Evolutionary conservation across 768 basidiomycete species (phyloP).

Genomic region (Phaeotremella fagi): DNA sequence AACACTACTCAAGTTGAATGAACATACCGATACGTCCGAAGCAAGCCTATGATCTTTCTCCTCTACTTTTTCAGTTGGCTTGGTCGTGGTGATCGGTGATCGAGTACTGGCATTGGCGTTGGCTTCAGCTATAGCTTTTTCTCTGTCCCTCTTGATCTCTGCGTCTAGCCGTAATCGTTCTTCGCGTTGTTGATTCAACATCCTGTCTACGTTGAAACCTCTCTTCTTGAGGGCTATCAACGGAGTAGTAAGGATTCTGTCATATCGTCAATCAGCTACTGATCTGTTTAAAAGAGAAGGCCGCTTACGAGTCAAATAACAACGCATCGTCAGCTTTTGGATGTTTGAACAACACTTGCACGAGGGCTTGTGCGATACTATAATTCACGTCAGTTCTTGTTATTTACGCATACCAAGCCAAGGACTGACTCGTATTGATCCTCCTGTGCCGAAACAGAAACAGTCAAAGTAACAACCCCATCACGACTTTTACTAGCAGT

Average conservation of each 20-base stretch:
- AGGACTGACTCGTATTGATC: constrained; percentile 86
- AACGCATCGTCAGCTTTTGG: constrained; percentile 81
- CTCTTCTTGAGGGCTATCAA: constrained; percentile 56
- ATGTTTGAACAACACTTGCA: constrained; percentile 69
- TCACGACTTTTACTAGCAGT: constrained; percentile 23
- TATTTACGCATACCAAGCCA: background rate
- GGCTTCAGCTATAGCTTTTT: constrained; percentile 14
- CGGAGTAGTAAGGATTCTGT: constrained; percentile 76
- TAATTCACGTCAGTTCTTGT: background rate
- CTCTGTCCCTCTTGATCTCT: constrained; percentile 38
- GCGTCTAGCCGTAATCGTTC: constrained; percentile 54
- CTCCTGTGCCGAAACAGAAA: constrained; percentile 67
- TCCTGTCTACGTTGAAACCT: constrained; percentile 66
- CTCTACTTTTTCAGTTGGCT: too few species aligned
- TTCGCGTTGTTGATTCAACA: constrained; percentile 74
- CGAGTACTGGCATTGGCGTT: constrained; percentile 2
- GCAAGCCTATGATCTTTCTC: too few species aligned
- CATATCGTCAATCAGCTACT: background rate
- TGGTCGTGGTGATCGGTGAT: too few species aligned
- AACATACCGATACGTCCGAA: too few species aligned
- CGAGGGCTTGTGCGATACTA: constrained; percentile 80
- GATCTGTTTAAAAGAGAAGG: too few species aligned
- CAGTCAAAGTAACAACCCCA: constrained; percentile 57
- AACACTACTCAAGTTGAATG: too few species aligned
- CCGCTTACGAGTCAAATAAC: constrained; percentile 73